These are phyloP conservation scores for Trichoderma sp. DNA, from an alignment of 2,329 filamentous ascomycete genomes.

Conservation along the genomic window DNA sequence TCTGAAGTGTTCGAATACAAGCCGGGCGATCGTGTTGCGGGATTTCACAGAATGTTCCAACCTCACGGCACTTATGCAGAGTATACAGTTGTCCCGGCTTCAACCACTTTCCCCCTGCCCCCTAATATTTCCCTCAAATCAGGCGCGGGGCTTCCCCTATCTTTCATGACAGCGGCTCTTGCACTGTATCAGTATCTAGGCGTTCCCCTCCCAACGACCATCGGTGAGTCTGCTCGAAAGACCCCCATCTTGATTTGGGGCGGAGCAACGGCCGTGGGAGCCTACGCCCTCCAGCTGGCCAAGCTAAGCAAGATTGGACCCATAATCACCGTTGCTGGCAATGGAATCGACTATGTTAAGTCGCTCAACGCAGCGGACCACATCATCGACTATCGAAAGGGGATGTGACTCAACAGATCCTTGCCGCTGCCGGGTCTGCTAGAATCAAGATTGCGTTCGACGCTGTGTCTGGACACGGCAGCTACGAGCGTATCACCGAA, in stretches of 20 bases:
- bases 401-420: not conserved
- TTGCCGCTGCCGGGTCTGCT: not conserved
- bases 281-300: constrained; percentile 59
- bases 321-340: constrained; percentile 57
- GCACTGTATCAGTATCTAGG: not conserved
- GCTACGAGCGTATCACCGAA: constrained; percentile 2
- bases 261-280: constrained; percentile 54
- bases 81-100: constrained; percentile 55
- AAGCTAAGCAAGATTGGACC: constrained; percentile 54
- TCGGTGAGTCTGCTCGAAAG: not conserved
- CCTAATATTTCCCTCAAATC: constrained; percentile 43
- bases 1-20: constrained; percentile 26
- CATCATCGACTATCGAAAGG: constrained; percentile 6
- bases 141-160: not conserved
- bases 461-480: not conserved
- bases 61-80: constrained; percentile 58
- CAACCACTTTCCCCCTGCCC: constrained; percentile 58
- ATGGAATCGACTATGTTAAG: not conserved
- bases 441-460: not conserved
- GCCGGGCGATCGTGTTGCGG: constrained; percentile 46
- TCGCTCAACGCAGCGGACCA: constrained; percentile 2
- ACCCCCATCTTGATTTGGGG: constrained; percentile 48
- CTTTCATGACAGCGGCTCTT: constrained; percentile 4
- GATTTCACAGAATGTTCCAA: constrained; percentile 52
- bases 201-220: not conserved